Conservation (phyloP, 2,329 filamentous ascomycete genomes). For the Venturia carpophila region DNA sequence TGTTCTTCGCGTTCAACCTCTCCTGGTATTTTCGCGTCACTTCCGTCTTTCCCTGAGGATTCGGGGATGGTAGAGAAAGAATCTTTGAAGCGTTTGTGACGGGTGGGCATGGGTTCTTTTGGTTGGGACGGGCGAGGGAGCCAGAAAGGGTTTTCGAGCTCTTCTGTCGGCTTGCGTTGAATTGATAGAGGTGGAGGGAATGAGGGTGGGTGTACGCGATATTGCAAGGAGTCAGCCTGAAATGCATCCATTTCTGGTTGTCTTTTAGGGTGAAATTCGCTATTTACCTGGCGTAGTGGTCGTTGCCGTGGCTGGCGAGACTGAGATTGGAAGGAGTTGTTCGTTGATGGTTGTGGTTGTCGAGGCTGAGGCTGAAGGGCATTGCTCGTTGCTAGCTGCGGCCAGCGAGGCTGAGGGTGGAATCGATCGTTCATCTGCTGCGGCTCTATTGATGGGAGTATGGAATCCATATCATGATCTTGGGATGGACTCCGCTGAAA, state of each 20-base stretch:
- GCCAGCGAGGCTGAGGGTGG: neutral
- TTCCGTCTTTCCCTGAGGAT: neutral
- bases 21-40: neutral
- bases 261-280: neutral
- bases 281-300: neutral
- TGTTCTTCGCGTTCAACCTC: neutral
- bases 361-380: neutral
- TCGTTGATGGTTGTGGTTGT: neutral
- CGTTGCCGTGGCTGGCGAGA: neutral
- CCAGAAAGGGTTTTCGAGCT: neutral
- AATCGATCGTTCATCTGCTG: neutral
- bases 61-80: neutral
- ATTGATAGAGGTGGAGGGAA: neutral
- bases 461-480: neutral
- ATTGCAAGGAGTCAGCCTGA: neutral
- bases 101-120: neutral
- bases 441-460: neutral
- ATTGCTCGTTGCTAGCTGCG: neutral
- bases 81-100: neutral
- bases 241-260: neutral
- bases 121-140: neutral
- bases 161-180: neutral
- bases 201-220: neutral
- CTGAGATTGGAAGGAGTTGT: neutral
- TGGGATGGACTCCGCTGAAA: neutral